Evolutionary conservation across 371 early-diverging fungal genomes (phyloP).

Genomic region (Cokeromyces recurvatus): DNA sequence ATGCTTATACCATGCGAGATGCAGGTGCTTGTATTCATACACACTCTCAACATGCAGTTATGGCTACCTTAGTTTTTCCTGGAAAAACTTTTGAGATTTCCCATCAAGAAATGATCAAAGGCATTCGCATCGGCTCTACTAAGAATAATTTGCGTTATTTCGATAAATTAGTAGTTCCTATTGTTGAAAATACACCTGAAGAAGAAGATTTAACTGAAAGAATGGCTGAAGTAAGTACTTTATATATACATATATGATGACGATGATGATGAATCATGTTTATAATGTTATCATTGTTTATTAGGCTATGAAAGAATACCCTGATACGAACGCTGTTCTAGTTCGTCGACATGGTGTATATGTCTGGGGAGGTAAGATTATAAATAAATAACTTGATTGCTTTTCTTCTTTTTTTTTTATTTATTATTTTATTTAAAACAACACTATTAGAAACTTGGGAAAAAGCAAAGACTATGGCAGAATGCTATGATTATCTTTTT

Average conservation of each 20-base stretch:
- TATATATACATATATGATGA: background rate
- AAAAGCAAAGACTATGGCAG: slow-evolving; percentile 96
- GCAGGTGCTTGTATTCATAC: slow-evolving; percentile 97
- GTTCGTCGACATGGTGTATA: slow-evolving; percentile 90
- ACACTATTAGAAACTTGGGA: slow-evolving; percentile 86
- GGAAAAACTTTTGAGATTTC: slow-evolving; percentile 78
- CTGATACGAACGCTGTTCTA: slow-evolving; percentile 94
- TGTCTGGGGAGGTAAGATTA: slow-evolving; percentile 80
- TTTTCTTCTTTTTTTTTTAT: background rate
- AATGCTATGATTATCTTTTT: slow-evolving; percentile 97
- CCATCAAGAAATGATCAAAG: slow-evolving; percentile 99
- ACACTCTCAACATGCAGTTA: slow-evolving; percentile 93
- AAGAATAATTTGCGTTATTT: slow-evolving; percentile 63
- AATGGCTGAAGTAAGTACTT: slow-evolving; percentile 73
- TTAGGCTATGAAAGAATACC: slow-evolving; percentile 83
- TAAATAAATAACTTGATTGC: background rate
- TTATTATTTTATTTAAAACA: slow-evolving; percentile 11
- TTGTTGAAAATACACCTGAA: slow-evolving; percentile 93
- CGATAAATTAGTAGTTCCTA: slow-evolving; percentile 90
- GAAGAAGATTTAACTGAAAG: slow-evolving; percentile 90
- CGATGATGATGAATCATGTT: no score
- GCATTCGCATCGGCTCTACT: slow-evolving; percentile 79
- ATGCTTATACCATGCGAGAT: slow-evolving; percentile 82
- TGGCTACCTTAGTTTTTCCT: slow-evolving; percentile 81
- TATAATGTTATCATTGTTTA: no score